Base-by-base conservation (phyloP, 768 basidiomycete genomes). In the Podaxis sp. region DNA sequence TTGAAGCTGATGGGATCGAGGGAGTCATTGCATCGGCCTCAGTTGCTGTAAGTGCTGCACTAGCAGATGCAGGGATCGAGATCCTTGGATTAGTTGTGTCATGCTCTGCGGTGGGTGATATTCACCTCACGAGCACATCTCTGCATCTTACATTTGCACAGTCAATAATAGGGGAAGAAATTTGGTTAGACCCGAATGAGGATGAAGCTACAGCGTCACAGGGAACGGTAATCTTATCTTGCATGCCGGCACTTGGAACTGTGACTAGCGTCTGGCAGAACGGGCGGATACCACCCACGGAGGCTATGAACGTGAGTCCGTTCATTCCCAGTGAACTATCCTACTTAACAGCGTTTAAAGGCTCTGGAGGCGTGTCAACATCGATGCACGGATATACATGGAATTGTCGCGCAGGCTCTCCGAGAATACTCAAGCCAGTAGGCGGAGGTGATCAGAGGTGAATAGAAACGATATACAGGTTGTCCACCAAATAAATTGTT, bases 1-100 rank as follows among this genome's bases (percentile, higher is more conserved):
- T 98, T 50, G 95, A 98, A 74, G 87, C 89, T n/a, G 95, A 97
- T 72, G 91, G 93, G 17, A 80, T 91, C n/a, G 90, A 95, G 71
- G 86, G 90, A 27, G 92, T 93, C 66, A 82, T 96, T n/a, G 85
- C 93, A 4, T 85, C 94, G 1, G 95, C 92, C 4, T 80, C 90
- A 9, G 84, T 94, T 5, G 96, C 96, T 17, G 92, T 94, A 1
- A 93, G 91, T 67, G 86, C 93, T 1, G 96, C 97, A 7, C 80
- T 98, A 3, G 94, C 94, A 8, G 88, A 96, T 71, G 96, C 96
- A 13, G 94, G 96, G 2, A 88, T 98, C 52, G 93, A 96, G 67
- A 87, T 98, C 83, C 73, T 88, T 43, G 97, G 94, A 2, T 79
- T 99, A 13, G 95, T 96, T 4, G 80, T 87, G 15, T 90, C 96